Conservation (phyloP, 768 basidiomycete genomes). For the Sarcodon aspratus region DNA sequence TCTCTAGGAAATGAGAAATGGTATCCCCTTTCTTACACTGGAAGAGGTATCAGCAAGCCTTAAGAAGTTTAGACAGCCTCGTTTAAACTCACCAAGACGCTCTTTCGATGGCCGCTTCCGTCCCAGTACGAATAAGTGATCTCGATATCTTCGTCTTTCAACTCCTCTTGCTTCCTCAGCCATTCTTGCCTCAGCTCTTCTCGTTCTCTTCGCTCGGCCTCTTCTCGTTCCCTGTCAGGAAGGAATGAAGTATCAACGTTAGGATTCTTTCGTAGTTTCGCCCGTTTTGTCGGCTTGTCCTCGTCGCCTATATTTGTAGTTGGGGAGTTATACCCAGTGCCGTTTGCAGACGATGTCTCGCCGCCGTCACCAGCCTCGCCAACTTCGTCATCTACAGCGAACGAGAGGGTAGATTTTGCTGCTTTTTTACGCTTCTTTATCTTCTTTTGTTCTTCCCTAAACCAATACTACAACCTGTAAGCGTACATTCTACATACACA, state of each 20-base stretch:
- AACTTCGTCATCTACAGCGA: conserved; percentile 80
- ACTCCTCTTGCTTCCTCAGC: conserved; percentile 60
- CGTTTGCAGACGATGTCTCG: conserved; percentile 18
- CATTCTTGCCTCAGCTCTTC: conserved; percentile 87
- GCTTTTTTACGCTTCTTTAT: conserved; percentile 89
- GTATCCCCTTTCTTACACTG: conserved; percentile 98
- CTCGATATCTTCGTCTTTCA: conserved; percentile 71
- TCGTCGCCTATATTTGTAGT: conserved; percentile 20
- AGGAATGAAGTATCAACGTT: conserved; percentile 96
- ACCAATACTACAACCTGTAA: conserved; percentile 69
- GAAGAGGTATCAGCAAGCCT: conserved; percentile 1
- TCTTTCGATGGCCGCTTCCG: conserved; percentile 92
- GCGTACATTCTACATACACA: conserved; percentile 14
- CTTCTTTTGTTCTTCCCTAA: conserved; percentile 82
- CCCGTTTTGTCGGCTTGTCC: conserved; percentile 49
- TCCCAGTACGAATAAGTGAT: conserved; percentile 98
- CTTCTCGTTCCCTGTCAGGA: conserved; percentile 95
- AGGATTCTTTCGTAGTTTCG: conserved; percentile 89
- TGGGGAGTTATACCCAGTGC: conserved; percentile 25
- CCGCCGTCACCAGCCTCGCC: conserved; percentile 29
- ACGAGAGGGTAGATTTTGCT: conserved; percentile 82
- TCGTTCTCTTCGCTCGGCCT: conserved; percentile 78
- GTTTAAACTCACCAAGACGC: conserved; percentile 56
- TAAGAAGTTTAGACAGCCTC: conserved; percentile 13
- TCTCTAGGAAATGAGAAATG: conserved; percentile 80